These are phyloP conservation scores for Cytospora schulzeri DNA, from an alignment of 2,329 filamentous ascomycete species.

Conservation along the genomic window DNA sequence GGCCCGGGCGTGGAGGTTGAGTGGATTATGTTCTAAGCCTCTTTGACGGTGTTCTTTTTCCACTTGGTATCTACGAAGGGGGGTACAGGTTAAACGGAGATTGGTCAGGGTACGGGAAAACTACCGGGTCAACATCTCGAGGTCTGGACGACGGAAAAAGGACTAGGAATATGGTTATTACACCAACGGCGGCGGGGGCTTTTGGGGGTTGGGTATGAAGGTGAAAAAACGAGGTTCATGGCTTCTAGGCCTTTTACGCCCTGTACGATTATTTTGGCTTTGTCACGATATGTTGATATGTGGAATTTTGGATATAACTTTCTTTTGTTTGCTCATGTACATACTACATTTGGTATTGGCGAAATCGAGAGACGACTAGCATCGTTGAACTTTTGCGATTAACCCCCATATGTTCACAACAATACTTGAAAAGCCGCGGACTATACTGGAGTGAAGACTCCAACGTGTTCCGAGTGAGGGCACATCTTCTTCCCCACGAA, in stretches of 20 bases:
- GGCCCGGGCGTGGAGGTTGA: conserved; percentile 60
- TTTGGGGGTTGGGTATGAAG: not conserved
- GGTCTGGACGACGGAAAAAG: not conserved
- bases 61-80: not conserved
- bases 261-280: conserved; percentile 13
- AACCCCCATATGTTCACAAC: not conserved
- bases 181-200: no score
- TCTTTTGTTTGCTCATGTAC: conserved; percentile 10
- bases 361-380: not conserved
- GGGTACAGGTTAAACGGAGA: not conserved
- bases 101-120: not conserved
- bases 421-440: not conserved
- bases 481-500: not conserved
- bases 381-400: not conserved
- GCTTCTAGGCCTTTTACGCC: not conserved
- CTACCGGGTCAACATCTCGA: not conserved
- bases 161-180: not conserved
- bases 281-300: not conserved
- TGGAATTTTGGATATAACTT: not conserved
- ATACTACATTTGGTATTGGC: not conserved
- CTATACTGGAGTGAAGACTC: not conserved
- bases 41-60: not conserved
- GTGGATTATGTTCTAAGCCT: conserved; percentile 66
- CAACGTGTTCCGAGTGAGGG: not conserved
- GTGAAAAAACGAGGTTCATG: not conserved